Evolutionary conservation across 2,329 filamentous ascomycete genomes (phyloP), one percentile per base, ranked within the genome.

Genomic region (Xylariaceae sp.): DNA sequence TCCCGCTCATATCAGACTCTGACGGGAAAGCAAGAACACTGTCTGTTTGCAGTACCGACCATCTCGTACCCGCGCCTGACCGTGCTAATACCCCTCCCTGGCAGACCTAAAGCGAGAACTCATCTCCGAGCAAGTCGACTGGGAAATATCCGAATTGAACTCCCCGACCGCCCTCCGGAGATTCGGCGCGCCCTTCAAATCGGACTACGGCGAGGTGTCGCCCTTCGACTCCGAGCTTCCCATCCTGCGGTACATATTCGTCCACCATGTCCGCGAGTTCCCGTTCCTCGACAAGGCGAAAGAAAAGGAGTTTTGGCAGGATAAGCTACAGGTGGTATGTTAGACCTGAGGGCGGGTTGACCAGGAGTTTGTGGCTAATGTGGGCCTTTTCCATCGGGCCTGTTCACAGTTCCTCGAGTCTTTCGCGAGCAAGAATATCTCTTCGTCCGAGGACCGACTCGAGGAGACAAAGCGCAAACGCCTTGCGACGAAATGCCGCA

Each of bases 231-330:
- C 92, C 1, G 93, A 97, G 68, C 81, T 99, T 34, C 94, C 94
- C 15, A 88, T 99, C 63, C 80, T 99, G 62, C 86, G 94, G 65
- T 97, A 94, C 77, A 96, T 99, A 71, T 99, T 99, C 72, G 94
- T 97, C 57, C 89, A 97, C 72, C 92, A 97, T 86, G 86, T 99
- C 61, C 91, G 94, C 70, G 95, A 97, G 70, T 99, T 99, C 70
- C 94, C 94, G 1, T 99, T 99, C 72, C 83, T 99, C 64, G 92
- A 99, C 75, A 91, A 96, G 80, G 94, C 94, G 18, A 88, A 86
- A 71, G 94, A 99, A 82, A 96, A 97, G 82, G 94, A 99, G 76
- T 99, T 99, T 71, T 99, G 94, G 94, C 94, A 99, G 77, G 92
- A 97, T 73, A 97, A 96, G 74, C 79, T 99, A 62, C 94, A 99